Evolutionary conservation across 345 rosid species (phyloP).

Genomic region (Geranium rotundifolium): DNA sequence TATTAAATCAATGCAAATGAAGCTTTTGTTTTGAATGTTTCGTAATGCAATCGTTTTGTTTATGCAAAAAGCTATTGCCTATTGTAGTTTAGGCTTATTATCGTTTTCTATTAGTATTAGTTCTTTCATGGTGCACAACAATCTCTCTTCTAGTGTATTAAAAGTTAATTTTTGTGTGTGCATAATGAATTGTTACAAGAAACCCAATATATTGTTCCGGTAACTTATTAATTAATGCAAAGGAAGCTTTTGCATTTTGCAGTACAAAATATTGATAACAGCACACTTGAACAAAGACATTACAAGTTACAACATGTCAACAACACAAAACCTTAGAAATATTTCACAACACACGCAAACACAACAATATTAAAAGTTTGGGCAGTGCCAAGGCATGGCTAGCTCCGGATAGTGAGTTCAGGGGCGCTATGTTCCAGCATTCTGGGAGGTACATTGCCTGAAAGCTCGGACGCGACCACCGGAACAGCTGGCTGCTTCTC

Average conservation of each 20-base stretch:
- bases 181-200: no score
- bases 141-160: no score
- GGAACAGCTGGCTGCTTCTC: constrained; percentile 17
- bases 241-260: background rate
- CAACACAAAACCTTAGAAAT: no score
- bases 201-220: no score
- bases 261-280: background rate
- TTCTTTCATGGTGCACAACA: no score
- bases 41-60: no score
- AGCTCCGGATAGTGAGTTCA: constrained; percentile 43
- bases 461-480: constrained; percentile 24
- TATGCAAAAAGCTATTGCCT: no score
- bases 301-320: no score
- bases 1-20: background rate
- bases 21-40: no score
- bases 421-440: constrained; percentile 32
- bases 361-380: background rate
- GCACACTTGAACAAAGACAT: background rate
- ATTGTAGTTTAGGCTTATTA: no score
- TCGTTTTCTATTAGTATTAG: no score
- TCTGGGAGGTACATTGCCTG: constrained; percentile 31
- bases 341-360: background rate
- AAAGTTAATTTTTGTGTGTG: no score
- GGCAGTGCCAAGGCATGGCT: constrained; percentile 3
- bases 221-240: background rate